Evolutionary conservation across 1,139 yeast genomes (phyloP).

Genomic region (Saccharomyces uvarum): DNA sequence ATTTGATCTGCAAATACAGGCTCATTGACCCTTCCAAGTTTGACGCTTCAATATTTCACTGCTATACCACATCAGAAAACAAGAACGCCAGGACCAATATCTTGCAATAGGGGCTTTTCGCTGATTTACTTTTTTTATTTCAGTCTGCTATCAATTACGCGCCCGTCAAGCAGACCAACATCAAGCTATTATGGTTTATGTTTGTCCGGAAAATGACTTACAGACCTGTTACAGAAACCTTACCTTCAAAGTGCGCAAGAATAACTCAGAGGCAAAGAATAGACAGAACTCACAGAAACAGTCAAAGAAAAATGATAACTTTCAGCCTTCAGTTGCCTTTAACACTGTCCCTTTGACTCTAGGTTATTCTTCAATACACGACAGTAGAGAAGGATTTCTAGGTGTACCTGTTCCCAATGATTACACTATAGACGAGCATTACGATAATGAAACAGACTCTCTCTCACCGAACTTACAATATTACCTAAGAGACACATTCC

Average conservation of each 20-base stretch:
- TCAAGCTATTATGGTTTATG: neutral
- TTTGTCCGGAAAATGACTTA: neutral
- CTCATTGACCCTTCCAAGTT: neutral
- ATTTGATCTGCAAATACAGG: neutral
- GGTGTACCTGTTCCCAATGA: conserved; percentile 3
- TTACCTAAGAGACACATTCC: neutral
- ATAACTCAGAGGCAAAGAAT: neutral
- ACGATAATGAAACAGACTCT: conserved; percentile 1
- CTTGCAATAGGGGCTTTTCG: neutral
- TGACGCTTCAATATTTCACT: neutral
- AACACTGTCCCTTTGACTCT: conserved; percentile 3
- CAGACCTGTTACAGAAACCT: neutral
- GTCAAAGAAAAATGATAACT: neutral
- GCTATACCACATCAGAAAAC: neutral
- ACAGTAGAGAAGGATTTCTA: conserved; percentile 3
- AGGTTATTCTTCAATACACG: conserved; percentile 4
- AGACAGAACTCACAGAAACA: neutral
- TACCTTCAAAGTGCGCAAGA: neutral
- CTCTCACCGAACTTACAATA: neutral
- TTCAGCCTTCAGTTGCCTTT: conserved; percentile 3
- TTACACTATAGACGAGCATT: neutral
- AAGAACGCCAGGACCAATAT: neutral
- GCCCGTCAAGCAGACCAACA: neutral
- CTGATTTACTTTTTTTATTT: neutral
- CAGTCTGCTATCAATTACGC: neutral